Percentiles rank a stretch among this genome's conserved stretches.
Evolutionary conservation across 1,284 basidiomycete species (phyloP).

Genomic region (Clitocybe nebularis): DNA sequence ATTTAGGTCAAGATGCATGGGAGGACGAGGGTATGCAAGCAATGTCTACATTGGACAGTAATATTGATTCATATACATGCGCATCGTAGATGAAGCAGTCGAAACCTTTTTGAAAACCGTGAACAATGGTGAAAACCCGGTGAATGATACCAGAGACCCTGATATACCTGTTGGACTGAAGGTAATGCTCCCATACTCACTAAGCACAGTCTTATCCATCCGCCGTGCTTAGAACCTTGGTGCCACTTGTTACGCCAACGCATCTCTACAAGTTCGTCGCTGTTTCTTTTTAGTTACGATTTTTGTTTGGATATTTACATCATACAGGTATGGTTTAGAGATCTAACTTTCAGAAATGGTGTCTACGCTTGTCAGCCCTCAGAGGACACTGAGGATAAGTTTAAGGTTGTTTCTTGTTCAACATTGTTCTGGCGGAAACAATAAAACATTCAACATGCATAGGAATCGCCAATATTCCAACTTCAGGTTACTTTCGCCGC

Average conservation of each 20-base stretch:
- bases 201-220: not conserved
- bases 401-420: conserved; percentile 40
- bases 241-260: conserved; percentile 92
- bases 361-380: conserved; percentile 59
- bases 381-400: conserved; percentile 44
- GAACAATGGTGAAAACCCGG: conserved; percentile 52
- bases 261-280: conserved; percentile 80
- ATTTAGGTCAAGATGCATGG: conserved; percentile 79
- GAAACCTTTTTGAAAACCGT: conserved; percentile 50
- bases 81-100: conserved; percentile 43
- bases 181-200: conserved; percentile 42
- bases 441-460: conserved; percentile 7
- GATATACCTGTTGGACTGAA: conserved; percentile 76
- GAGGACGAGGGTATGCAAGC: conserved; percentile 52
- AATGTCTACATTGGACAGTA: not conserved
- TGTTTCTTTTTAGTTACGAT: conserved; percentile 34
- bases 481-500: conserved; percentile 78
- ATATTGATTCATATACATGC: not conserved
- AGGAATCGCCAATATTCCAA: conserved; percentile 73
- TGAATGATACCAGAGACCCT: conserved; percentile 42
- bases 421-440: conserved; percentile 1
- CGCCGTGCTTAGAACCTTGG: conserved; percentile 69
- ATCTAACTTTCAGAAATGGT: conserved; percentile 59
- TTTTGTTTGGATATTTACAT: conserved; percentile 6
- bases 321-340: conserved; percentile 67